These are phyloP conservation scores for Phialophora expanda DNA, from an alignment of 2,329 filamentous ascomycete genomes.

Conservation along the genomic window DNA sequence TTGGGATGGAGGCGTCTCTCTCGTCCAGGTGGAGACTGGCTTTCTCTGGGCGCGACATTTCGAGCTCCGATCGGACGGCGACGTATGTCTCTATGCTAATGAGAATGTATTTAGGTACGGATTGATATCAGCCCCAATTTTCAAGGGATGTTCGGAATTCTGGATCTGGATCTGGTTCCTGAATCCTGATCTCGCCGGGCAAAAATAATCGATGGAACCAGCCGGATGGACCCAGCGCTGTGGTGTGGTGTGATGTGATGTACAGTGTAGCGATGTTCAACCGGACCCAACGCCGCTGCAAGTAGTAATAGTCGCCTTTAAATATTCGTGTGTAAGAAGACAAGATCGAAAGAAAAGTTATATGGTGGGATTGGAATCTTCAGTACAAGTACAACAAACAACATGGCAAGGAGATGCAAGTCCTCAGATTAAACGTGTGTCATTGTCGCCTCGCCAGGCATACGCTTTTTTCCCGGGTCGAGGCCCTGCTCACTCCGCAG, in stretches of 20 bases:
- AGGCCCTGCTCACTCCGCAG: slow-evolving; percentile 3
- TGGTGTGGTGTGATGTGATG: neutral
- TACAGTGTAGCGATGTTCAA: neutral
- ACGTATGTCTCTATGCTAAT: neutral
- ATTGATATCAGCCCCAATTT: neutral
- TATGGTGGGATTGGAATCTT: neutral
- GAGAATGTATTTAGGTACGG: neutral
- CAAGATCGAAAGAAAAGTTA: neutral
- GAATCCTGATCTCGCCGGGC: neutral
- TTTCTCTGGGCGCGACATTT: slow-evolving; percentile 27
- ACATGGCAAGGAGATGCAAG: neutral
- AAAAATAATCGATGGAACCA: neutral
- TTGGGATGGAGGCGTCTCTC: slow-evolving; percentile 4
- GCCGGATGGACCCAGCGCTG: neutral
- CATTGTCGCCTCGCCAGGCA: neutral
- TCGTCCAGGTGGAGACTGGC: slow-evolving; percentile 5
- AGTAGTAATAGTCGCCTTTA: neutral
- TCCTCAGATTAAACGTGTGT: no score
- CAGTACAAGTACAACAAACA: neutral
- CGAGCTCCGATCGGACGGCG: neutral
- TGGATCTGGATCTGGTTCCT: neutral
- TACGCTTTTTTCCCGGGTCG: neutral
- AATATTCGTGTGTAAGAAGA: neutral
- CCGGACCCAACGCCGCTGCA: neutral
- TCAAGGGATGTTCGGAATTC: neutral